These are phyloP conservation scores for Phialophora verrucosa DNA, from an alignment of 2,329 filamentous ascomycete genomes.

Conservation along the genomic window DNA sequence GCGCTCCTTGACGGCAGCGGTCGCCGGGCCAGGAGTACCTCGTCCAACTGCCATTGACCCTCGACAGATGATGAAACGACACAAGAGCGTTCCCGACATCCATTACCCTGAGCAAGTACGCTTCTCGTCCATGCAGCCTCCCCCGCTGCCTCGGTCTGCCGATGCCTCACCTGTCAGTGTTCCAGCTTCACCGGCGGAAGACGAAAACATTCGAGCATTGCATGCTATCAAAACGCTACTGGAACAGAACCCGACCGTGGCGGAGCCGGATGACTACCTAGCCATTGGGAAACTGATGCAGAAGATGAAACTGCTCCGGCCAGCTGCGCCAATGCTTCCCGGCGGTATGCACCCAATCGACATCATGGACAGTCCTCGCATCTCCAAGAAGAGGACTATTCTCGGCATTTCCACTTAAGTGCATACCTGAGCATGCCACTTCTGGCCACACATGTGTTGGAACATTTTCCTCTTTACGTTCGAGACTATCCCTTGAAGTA, in stretches of 20 bases:
- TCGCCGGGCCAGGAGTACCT: conserved; percentile 33
- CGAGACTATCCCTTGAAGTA: conserved; percentile 25
- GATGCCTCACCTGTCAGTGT: conserved; percentile 60
- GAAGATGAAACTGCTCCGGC: conserved; percentile 75
- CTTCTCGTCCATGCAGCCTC: conserved; percentile 48
- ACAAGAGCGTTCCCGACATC: conserved; percentile 53
- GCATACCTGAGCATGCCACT: conserved; percentile 28
- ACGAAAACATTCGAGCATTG: conserved; percentile 82
- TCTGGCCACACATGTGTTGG: not conserved
- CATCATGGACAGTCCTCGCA: conserved; percentile 48
- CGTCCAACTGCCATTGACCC: conserved; percentile 43
- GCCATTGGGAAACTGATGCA: conserved; percentile 82
- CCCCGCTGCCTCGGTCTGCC: conserved; percentile 47
- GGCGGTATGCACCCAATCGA: conserved; percentile 54
- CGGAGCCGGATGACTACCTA: conserved; percentile 78
- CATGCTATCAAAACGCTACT: conserved; percentile 84
- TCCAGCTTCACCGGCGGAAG: conserved; percentile 69
- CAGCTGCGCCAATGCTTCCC: conserved; percentile 45
- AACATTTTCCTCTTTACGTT: conserved; percentile 11
- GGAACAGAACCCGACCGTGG: conserved; percentile 72
- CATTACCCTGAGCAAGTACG: conserved; percentile 51
- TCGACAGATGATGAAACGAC: conserved; percentile 49
- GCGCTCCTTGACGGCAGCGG: conserved; percentile 35
- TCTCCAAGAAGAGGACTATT: conserved; percentile 56
- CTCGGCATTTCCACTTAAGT: conserved; percentile 44